These are phyloP conservation scores for Rosa hybrid DNA, from an alignment of 331 rosid species.

Conservation along the genomic window DNA sequence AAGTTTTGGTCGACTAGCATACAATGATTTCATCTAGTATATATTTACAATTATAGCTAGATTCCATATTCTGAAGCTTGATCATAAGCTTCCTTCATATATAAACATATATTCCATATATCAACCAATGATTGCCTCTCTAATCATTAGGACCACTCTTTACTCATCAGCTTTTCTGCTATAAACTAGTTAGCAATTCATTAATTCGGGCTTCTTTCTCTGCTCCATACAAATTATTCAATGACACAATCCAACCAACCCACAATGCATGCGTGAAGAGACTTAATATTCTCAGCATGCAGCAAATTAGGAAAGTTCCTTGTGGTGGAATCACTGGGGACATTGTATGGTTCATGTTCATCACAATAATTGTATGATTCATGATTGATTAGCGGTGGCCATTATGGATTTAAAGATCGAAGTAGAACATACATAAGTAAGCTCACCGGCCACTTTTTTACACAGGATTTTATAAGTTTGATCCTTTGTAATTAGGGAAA, in stretches of 20 bases:
- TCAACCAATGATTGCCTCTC: slow-evolving; percentile 42
- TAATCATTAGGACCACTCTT: slow-evolving; percentile 37
- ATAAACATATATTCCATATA: slow-evolving; percentile 19
- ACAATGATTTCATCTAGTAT: background rate
- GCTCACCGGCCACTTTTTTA: too few relatives aligned
- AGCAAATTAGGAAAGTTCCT: slow-evolving; percentile 17
- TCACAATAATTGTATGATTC: background rate
- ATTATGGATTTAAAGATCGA: slow-evolving; percentile 4
- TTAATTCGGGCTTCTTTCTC: background rate
- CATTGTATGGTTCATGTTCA: background rate
- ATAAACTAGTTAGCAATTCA: background rate
- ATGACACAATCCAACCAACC: slow-evolving; percentile 2
- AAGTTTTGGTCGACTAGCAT: background rate
- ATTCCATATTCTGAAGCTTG: background rate
- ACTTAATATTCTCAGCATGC: slow-evolving; percentile 19
- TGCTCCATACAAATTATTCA: background rate
- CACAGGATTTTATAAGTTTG: too few relatives aligned
- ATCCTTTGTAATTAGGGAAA: too few relatives aligned
- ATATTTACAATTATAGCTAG: background rate
- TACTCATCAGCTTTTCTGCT: background rate
- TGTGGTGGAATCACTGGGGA: slow-evolving; percentile 15
- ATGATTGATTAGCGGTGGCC: background rate
- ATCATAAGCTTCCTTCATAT: background rate
- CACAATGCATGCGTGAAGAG: background rate
- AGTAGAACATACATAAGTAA: background rate